Evolutionary conservation across 73 alveolate genomes (phyloP), one percentile per base, ranked within the genome.

Genomic region (Stentor roeselii): DNA sequence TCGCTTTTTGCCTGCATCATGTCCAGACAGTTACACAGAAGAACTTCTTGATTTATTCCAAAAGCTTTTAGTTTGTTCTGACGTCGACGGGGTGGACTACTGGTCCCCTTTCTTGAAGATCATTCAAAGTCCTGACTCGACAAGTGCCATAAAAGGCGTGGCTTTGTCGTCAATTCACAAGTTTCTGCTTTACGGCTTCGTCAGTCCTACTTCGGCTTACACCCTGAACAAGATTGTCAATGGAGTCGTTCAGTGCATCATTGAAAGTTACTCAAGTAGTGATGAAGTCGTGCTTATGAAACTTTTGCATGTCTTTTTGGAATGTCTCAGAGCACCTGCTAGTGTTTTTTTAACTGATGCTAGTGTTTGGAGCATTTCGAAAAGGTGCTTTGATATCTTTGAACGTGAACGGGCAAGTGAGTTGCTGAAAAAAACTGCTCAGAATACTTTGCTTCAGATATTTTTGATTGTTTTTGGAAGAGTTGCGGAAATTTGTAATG

Each of bases 281-380:
- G 80, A 67, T 67, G 80, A 67, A 67, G 80, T 67, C 3, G 37
- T 67, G 37, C 37, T 67, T 67, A 67, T 67, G 80, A 67, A 67
- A 67, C 80, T 67, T 27, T 32, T 67, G 42, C 80, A 67, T 14
- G 80, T 67, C 41, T 67, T 67, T 32, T 67, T 67, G 34, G 80
- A 67, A 32, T 67, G 80, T 32, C 34, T 67, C 27, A 67, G 80
- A 34, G 37, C 80, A 30, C 80, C n/a, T 15, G 80, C 80, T 27
- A 67, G 80, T 67, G 34, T 67, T 67, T 67, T 27, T 67, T 2
- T 67, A 40, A 67, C 80, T 67, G 80, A 67, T 34, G 80, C 80
- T 11, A 67, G 80, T 67, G 80, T 67, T n/a, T 67, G 80, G 80
- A 67, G 80, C 41, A 67, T 67, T 34, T 21, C 37, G 21, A 67